Conservation (phyloP, 768 basidiomycete species). For the Atractiella rhizophila region DNA sequence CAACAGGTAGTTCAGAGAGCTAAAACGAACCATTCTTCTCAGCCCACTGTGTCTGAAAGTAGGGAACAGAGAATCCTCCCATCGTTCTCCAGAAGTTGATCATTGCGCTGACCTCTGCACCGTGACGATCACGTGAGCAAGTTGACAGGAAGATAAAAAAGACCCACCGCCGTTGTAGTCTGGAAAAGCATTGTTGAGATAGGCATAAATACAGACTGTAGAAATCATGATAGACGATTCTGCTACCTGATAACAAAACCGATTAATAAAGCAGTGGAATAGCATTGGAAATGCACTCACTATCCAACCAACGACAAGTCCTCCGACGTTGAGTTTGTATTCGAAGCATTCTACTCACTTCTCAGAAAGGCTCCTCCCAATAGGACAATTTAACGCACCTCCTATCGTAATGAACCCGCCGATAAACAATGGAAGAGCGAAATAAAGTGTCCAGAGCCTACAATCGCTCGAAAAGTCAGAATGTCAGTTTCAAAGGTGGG, state of each 20-base stretch:
- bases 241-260: background rate
- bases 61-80: conserved; percentile 35
- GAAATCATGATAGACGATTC: conserved; percentile 26
- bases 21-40: conserved; percentile 29
- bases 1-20: no score
- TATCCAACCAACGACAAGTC: conserved; percentile 42
- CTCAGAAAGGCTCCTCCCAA: background rate
- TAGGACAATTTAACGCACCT: conserved; percentile 26
- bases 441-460: conserved; percentile 32
- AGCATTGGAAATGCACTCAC: conserved; percentile 30
- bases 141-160: background rate
- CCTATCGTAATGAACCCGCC: conserved; percentile 38
- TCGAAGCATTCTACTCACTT: background rate
- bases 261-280: background rate
- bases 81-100: conserved; percentile 32
- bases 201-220: conserved; percentile 37
- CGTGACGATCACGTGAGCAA: conserved; percentile 3
- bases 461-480: background rate
- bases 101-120: conserved; percentile 37
- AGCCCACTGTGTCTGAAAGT: conserved; percentile 44
- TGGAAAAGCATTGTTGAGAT: conserved; percentile 7
- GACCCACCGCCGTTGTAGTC: conserved; percentile 7
- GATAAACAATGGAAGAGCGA: conserved; percentile 36
- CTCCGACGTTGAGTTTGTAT: conserved; percentile 14
- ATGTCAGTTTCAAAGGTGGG: background rate